Evolutionary conservation across 371 early-diverging fungal species (phyloP), one percentile per base, ranked within the genome.

Genomic region (Rhizomucor miehei): DNA sequence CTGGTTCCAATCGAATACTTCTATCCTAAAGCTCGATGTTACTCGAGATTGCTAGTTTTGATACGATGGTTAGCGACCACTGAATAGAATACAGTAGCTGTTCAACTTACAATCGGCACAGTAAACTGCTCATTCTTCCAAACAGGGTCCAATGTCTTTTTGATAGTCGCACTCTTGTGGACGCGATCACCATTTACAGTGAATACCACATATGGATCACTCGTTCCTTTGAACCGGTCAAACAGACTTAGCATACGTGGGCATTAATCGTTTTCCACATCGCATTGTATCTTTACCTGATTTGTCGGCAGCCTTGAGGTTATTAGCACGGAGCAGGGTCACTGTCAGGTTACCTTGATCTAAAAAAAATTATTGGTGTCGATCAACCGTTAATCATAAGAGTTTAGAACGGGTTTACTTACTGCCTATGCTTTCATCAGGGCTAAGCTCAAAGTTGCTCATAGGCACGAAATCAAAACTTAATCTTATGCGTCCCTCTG

Each of bases 1-100:
- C 65, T 89, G 86, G 61, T 92, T 91, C 90, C 90, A 91, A 66
- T 91, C 91, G 72, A 83, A 89, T 13, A 89, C 82, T 59, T 92
- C 92, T 11, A 88, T 70, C 21, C 79, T 64, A 63, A 91, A 78
- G 53, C 79, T 74, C 11, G 87, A 73, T 12, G 72, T 72, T 6
- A 65, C 74, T 24, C 84, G 80, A 16, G 84, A 83, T 3, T 64
- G 41, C 81, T 81, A 60, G 13, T 24, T 16, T 24, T 24, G 20
- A 2, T 34, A 43, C 8, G 29, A 29, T 3, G 8, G 8, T 41
- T 5, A 51, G 21, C 19, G 10, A 37, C 17, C 12, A n/a, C 5
- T 36, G 16, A 43, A 21, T 14, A 34, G 34, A 57, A 45, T 41
- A 59, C 58, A 59, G 9, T 49, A 10, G 20, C 20, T 17, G 39